These are phyloP conservation scores for Naganishia sp. DNA, from an alignment of 1,284 basidiomycete species.

Conservation along the genomic window DNA sequence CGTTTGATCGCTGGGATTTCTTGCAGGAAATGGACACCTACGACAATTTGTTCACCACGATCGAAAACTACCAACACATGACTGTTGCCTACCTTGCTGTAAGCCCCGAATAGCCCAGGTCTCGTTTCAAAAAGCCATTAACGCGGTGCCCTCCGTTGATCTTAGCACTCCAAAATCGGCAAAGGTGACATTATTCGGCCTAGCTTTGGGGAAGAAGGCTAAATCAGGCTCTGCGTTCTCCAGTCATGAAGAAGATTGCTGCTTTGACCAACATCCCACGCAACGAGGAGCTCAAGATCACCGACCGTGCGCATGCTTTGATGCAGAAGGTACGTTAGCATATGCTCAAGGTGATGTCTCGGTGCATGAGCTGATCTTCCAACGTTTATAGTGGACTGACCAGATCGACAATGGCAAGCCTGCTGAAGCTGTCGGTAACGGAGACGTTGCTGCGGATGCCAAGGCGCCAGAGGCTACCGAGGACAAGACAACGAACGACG, in stretches of 20 bases:
- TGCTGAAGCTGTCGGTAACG: conserved; percentile 23
- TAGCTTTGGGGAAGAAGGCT: neutral
- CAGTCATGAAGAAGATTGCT: conserved; percentile 90
- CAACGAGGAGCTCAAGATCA: conserved; percentile 84
- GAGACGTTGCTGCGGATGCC: conserved; percentile 21
- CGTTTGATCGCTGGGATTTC: neutral
- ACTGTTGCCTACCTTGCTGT: conserved; percentile 80
- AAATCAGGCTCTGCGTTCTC: neutral
- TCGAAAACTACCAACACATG: conserved; percentile 81
- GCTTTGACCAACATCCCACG: conserved; percentile 70
- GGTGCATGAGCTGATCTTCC: neutral
- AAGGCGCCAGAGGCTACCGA: conserved; percentile 18
- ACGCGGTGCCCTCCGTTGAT: neutral
- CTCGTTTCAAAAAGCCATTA: neutral
- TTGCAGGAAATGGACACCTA: conserved; percentile 73
- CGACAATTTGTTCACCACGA: conserved; percentile 74
- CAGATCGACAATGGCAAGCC: conserved; percentile 31
- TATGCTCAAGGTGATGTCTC: neutral
- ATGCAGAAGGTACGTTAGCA: conserved; percentile 51
- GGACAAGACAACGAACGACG: conserved; percentile 16
- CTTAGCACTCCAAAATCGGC: conserved; percentile 89
- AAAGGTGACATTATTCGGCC: conserved; percentile 58
- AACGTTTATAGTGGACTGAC: conserved; percentile 28
- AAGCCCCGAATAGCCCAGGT: conserved; percentile 42
- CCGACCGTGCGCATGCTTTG: conserved; percentile 62